Evolutionary conservation across 352 stramenopile genomes (phyloP), one percentile per base, ranked within the genome.

Genomic region (Nothophytophthora sp.): DNA sequence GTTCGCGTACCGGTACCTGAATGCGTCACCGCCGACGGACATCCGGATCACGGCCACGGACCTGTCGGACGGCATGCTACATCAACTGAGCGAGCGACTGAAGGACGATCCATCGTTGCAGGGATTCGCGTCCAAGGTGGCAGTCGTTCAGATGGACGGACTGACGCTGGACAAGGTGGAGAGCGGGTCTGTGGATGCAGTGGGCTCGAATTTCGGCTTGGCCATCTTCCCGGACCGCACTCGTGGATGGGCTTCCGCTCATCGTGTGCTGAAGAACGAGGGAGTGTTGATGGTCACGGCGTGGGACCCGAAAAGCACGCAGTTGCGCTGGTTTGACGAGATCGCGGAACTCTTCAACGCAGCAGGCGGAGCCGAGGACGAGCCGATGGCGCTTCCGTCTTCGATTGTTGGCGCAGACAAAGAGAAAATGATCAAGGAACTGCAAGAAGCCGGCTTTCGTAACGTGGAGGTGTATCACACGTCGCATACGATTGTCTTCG

Each of bases 181-280:
- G 5, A 59, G 63, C 33, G 44, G 23, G 7, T 78, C 71, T 5
- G 68, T 74, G 9, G 67, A 78, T 38, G 43, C 37, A 5, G 22
- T 81, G 11, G 71, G 67, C 28, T 81, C 71, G 27, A 81, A 77
- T 38, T 78, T 81, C 29, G 67, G 55, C 1, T 48, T 81, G 27
- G 50, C 50, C 11, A 76, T 81, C 37, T 76, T 81, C 42, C 67
- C 67, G 1, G 61, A 76, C 22, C 67, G 70, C 32, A 25, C 29
- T 1, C 50, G 58, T 34, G 70, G 52, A 15, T 78, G 60, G 64
- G 25, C 23, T 5, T 63, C 62, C 11, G 63, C 67, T 29, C 52
- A 48, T 36, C 66, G 67, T 1, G 70, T 81, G 27, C 28, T 81
- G 18, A 71, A 71, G 19, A 56, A 78, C 15, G 67, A 60, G 36